A percentile compares a stretch with the other conserved stretches of the same genome.
Evolutionary conservation across 768 basidiomycete species (phyloP).

Genomic region (Boletus rubescentipes): DNA sequence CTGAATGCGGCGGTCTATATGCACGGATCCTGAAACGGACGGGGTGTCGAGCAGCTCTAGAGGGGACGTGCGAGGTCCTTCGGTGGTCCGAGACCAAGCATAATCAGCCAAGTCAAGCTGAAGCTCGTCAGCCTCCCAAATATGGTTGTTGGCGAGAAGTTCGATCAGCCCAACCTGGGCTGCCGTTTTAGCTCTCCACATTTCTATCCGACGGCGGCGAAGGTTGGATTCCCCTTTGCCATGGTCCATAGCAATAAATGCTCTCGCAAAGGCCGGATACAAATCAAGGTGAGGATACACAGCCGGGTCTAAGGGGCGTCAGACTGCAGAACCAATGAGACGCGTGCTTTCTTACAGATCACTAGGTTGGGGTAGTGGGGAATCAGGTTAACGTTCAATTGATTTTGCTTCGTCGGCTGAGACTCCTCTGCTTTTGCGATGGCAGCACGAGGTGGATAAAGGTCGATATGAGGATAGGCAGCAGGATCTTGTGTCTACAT

Average conservation of each 20-base stretch:
- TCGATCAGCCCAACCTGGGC: slow-evolving; percentile 24
- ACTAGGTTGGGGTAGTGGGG: slow-evolving; percentile 35
- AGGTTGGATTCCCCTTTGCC: slow-evolving; percentile 3
- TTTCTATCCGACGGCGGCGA: slow-evolving; percentile 13
- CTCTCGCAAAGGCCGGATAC: slow-evolving; percentile 14
- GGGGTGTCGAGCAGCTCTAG: slow-evolving; percentile 39
- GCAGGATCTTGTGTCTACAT: slow-evolving; percentile 37
- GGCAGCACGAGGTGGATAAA: slow-evolving; percentile 33
- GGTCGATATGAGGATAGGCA: slow-evolving; percentile 40
- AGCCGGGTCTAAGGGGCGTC: slow-evolving; percentile 18
- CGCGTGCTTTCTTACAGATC: slow-evolving; percentile 32
- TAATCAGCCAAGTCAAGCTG: slow-evolving; percentile 65
- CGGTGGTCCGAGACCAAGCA: slow-evolving; percentile 67
- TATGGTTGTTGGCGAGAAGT: slow-evolving; percentile 16
- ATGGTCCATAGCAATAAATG: not conserved
- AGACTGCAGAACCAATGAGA: not conserved
- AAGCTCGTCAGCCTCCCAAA: slow-evolving; percentile 29
- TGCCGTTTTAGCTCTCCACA: slow-evolving; percentile 16
- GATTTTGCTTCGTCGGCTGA: not conserved
- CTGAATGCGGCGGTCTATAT: slow-evolving; percentile 50
- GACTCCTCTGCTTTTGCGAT: not conserved
- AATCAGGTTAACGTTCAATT: slow-evolving; percentile 5
- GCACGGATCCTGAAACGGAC: slow-evolving; percentile 49
- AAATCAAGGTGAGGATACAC: slow-evolving; percentile 25
- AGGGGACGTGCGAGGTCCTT: slow-evolving; percentile 54